These are phyloP conservation scores for Penicillium polonicum DNA, from an alignment of 2,329 filamentous ascomycete species.

Conservation along the genomic window DNA sequence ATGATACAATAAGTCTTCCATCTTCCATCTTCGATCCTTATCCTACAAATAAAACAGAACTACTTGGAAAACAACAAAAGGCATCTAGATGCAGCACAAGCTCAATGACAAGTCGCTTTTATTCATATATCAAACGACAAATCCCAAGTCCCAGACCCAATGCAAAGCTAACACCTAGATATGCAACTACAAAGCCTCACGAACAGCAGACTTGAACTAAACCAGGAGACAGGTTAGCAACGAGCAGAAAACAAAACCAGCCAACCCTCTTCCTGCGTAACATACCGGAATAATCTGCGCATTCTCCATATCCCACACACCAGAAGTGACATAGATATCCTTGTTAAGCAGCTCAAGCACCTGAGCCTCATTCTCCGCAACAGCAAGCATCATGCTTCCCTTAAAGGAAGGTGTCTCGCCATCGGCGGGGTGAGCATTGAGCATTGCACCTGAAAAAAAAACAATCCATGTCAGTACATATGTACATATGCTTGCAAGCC, in stretches of 20 bases:
- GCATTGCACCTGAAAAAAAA: constrained; percentile 57
- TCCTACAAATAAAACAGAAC: neutral
- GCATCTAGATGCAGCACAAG: neutral
- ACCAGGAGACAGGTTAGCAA: constrained; percentile 10
- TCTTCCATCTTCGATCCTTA: neutral
- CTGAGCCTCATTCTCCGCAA: constrained; percentile 68
- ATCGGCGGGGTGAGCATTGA: constrained; percentile 65
- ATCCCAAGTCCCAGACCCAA: neutral
- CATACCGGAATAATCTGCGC: constrained; percentile 45
- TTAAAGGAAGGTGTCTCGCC: constrained; percentile 64
- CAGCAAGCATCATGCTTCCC: constrained; percentile 68
- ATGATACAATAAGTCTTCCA: neutral
- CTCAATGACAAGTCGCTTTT: neutral
- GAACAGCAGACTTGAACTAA: constrained; percentile 36
- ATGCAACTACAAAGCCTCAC: constrained; percentile 17
- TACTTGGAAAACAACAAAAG: neutral
- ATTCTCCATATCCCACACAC: constrained; percentile 79
- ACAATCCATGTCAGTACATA: neutral
- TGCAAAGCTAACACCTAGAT: neutral
- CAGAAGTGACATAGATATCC: constrained; percentile 69
- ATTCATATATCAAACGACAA: neutral
- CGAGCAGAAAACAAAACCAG: neutral
- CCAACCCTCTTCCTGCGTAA: neutral
- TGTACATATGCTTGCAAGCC: too few relatives aligned
- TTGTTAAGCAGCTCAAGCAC: constrained; percentile 64